A percentile compares a stretch with the other conserved stretches of the same genome.
Evolutionary conservation across 2,329 filamentous ascomycete species (phyloP).

Genomic region (Sporothrix luriei): DNA sequence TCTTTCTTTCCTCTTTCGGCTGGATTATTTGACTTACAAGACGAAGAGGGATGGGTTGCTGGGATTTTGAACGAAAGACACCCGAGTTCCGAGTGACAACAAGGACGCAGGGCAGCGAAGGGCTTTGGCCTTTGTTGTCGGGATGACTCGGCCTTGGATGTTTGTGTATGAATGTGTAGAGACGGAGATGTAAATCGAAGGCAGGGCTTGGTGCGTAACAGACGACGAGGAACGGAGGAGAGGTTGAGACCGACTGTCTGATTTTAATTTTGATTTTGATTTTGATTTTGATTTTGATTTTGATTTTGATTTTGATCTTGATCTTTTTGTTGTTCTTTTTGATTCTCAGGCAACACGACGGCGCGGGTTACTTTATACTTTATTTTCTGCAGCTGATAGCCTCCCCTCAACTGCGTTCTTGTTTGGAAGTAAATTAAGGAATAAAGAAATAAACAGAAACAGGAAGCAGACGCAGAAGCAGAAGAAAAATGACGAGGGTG

Average conservation of each 20-base stretch:
- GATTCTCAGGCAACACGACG: slow-evolving; percentile 2
- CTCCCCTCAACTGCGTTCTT: neutral
- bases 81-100: neutral
- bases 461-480: slow-evolving; percentile 4
- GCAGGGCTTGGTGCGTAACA: neutral
- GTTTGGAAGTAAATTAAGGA: slow-evolving; percentile 12
- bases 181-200: neutral
- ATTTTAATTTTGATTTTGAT: neutral
- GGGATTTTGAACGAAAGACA: neutral
- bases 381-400: slow-evolving; percentile 6
- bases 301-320: no score
- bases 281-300: neutral
- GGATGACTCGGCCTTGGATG: neutral
- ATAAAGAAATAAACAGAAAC: slow-evolving; percentile 7
- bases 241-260: slow-evolving; percentile 11
- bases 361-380: slow-evolving; percentile 19
- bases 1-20: slow-evolving; percentile 19
- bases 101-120: neutral
- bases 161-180: neutral
- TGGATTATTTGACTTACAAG: slow-evolving; percentile 2
- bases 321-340: neutral
- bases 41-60: neutral
- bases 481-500: slow-evolving; percentile 16
- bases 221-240: neutral
- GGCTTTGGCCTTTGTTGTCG: neutral